Base-by-base conservation (phyloP, 208 protist species). In the Hexamita inflata region DNA sequence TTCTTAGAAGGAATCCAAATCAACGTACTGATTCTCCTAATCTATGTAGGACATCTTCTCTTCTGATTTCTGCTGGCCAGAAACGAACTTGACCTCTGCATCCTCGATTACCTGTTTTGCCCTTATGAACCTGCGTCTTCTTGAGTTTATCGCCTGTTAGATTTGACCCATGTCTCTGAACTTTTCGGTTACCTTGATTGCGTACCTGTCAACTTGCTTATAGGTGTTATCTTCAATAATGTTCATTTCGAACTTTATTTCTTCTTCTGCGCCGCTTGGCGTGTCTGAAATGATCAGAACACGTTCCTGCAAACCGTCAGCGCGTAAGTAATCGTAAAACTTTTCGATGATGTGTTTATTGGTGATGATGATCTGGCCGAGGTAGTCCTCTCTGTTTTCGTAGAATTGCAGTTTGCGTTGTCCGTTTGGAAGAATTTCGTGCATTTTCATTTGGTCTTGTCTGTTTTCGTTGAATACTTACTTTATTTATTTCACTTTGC, bases 1-100 rank as follows among this genome's bases (percentile, higher is more conserved):
- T 34, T 70, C 64, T n/a, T 49, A n/a, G n/a, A 70, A 70, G 4
- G 38, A n/a, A n/a, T 70, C 64, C 26, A 45, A 15, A 40, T 49
- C 15, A 9, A 38, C 38, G n/a, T 45, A 15, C n/a, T 35, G 4
- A n/a, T 70, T 34, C 64, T 70, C 64, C 4, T 70, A 45, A 7
- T 70, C 64, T 4, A 70, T n/a, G 9, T 32, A 29, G 4, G 64
- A 13, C 19, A 70, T n/a, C 11, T 38, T n/a, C n/a, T n/a, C n/a
- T 49, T 49, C 9, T 11, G 40, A 19, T n/a, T 11, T 70, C 64
- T 62, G 7, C 28, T 62, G 59, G 59, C 29, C 59, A 15, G 29
- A 7, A 30, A 45, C 15, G n/a, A 45, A 32, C n/a, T 45, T 24
- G 38, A 15, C 34, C 11, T 38, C 38, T 70, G 26, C 64, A 9